phyloP scores from a whole-genome alignment of 768 basidiomycete genomes.

The Pleurotus ostreatus region DNA sequence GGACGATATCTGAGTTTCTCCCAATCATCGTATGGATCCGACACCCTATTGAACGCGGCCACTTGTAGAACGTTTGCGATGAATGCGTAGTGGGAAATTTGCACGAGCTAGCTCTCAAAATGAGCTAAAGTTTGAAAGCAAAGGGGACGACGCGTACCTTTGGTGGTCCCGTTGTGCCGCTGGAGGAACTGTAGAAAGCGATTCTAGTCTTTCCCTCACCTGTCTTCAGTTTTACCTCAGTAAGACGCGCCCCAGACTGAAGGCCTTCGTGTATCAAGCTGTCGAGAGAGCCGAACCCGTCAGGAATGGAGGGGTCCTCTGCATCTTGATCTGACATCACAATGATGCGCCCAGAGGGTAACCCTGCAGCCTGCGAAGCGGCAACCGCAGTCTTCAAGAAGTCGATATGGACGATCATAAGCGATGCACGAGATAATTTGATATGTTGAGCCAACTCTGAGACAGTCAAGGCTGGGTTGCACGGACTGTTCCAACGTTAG shows the following conservation, averaged over 20 bases:
- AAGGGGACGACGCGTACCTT: conserved; percentile 39
- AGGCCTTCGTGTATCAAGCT: conserved; percentile 47
- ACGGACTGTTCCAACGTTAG: conserved; percentile 11
- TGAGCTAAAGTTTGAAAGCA: not conserved
- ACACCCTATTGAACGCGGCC: conserved; percentile 47
- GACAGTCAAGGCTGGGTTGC: conserved; percentile 11
- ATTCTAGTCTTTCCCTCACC: conserved; percentile 69
- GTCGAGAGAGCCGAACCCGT: conserved; percentile 24
- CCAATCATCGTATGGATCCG: conserved; percentile 37
- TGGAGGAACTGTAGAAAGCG: conserved; percentile 70
- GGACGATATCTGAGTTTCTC: conserved; percentile 50
- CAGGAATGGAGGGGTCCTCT: conserved; percentile 27
- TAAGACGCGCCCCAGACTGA: conserved; percentile 29
- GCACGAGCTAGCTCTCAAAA: conserved; percentile 41
- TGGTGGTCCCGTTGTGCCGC: conserved; percentile 70
- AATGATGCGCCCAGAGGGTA: conserved; percentile 29
- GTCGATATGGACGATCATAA: conserved; percentile 47
- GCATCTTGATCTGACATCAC: conserved; percentile 40
- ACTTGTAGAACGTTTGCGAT: conserved; percentile 62
- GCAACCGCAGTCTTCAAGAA: conserved; percentile 31
- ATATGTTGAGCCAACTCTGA: conserved; percentile 13
- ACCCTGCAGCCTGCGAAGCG: conserved; percentile 34
- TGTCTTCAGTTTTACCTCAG: conserved; percentile 44
- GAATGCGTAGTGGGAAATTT: conserved; percentile 54
- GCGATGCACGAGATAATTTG: conserved; percentile 25